These are phyloP conservation scores for Hypholoma fasciculare DNA, from an alignment of 768 basidiomycete species.

Conservation along the genomic window DNA sequence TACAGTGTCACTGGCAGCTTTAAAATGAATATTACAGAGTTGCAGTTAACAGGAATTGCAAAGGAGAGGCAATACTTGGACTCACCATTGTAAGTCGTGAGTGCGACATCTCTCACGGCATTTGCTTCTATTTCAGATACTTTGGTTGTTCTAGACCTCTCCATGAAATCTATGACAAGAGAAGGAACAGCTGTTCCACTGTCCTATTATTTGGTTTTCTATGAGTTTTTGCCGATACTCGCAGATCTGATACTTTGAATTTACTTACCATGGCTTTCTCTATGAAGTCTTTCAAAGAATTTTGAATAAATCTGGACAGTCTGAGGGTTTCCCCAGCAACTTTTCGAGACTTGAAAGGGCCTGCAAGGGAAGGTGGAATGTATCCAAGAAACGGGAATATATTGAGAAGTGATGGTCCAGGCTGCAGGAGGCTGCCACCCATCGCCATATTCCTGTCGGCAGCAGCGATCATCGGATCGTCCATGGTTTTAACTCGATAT, in stretches of 20 bases:
- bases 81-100: background rate
- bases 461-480: background rate
- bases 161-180: background rate
- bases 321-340: background rate
- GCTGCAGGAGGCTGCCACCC: background rate
- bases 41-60: background rate
- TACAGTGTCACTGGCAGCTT: background rate
- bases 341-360: background rate
- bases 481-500: conserved; percentile 2
- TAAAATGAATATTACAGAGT: background rate
- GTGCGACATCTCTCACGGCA: background rate
- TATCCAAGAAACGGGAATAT: conserved; percentile 8
- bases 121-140: background rate
- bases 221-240: background rate
- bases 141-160: background rate
- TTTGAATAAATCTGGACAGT: background rate
- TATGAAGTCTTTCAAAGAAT: background rate
- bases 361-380: conserved; percentile 10
- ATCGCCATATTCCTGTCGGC: background rate
- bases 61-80: background rate
- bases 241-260: background rate
- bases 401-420: conserved; percentile 6
- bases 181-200: background rate
- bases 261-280: background rate
- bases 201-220: background rate